phyloP scores from a whole-genome alignment of 2,329 filamentous ascomycete genomes.

The Sphaerulina vaccinii region DNA sequence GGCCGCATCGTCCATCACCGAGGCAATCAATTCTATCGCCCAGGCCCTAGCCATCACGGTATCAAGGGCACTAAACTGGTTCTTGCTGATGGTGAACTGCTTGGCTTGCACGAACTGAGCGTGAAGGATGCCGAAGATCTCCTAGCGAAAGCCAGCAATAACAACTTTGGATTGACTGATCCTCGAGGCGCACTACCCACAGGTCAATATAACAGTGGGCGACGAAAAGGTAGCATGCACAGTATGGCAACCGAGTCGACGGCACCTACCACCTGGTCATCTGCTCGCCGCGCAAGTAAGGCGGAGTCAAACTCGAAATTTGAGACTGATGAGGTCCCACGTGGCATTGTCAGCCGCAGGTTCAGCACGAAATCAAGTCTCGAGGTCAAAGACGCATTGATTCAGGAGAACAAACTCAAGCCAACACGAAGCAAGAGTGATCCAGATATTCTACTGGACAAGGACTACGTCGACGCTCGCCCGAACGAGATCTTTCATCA shows the following conservation, averaged over 20 bases:
- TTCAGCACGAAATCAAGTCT: constrained; percentile 19
- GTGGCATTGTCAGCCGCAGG: constrained; percentile 17
- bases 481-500: constrained; percentile 31
- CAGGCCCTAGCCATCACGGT: constrained; percentile 28
- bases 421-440: constrained; percentile 17
- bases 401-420: constrained; percentile 8
- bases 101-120: constrained; percentile 7
- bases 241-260: constrained; percentile 8
- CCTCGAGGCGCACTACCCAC: neutral
- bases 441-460: constrained; percentile 24
- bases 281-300: constrained; percentile 25
- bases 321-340: constrained; percentile 22
- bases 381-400: constrained; percentile 4
- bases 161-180: constrained; percentile 4
- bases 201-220: neutral
- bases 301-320: constrained; percentile 19
- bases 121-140: constrained; percentile 7
- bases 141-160: constrained; percentile 4
- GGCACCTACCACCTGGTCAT: constrained; percentile 18
- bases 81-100: constrained; percentile 14
- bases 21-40: constrained; percentile 35
- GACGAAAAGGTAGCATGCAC: constrained; percentile 19
- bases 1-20: constrained; percentile 32
- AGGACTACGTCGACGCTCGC: constrained; percentile 28
- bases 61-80: constrained; percentile 25